phyloP scores from a whole-genome alignment of 805 yeast species.

The Candida silvicultrix region DNA sequence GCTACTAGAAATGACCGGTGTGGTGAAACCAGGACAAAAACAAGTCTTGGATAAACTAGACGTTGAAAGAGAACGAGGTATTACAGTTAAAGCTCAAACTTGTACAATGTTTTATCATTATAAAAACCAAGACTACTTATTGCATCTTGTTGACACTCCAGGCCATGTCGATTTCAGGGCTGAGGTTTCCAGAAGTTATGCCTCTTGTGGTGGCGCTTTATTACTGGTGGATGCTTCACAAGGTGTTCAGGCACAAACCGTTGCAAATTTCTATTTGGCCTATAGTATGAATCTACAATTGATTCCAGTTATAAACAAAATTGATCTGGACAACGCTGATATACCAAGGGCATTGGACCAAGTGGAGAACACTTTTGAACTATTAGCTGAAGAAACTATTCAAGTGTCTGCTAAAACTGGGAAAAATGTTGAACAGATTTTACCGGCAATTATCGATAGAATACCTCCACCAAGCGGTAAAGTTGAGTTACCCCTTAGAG shows the following conservation, averaged over 20 bases:
- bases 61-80: constrained; percentile 94
- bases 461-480: constrained; percentile 77
- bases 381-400: constrained; percentile 66
- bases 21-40: constrained; percentile 72
- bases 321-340: constrained; percentile 85
- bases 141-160: constrained; percentile 94
- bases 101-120: constrained; percentile 84
- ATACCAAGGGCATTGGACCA: constrained; percentile 76
- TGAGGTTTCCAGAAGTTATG: constrained; percentile 90
- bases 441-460: constrained; percentile 75
- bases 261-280: constrained; percentile 92
- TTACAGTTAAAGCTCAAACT: constrained; percentile 95
- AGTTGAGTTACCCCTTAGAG: constrained; percentile 47
- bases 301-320: constrained; percentile 86
- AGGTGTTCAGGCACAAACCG: constrained; percentile 97
- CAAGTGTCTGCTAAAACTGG: constrained; percentile 94
- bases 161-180: constrained; percentile 96
- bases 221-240: constrained; percentile 90
- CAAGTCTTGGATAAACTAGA: constrained; percentile 89
- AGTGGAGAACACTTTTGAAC: constrained; percentile 77
- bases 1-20: constrained; percentile 81
- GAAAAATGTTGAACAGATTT: constrained; percentile 62
- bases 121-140: constrained; percentile 63
- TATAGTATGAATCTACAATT: constrained; percentile 75
- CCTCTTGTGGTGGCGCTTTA: constrained; percentile 93